Evolutionary conservation across 1,139 yeast species (phyloP), one percentile per base, ranked within the genome.

Genomic region (Geotrichum macrosporum): DNA sequence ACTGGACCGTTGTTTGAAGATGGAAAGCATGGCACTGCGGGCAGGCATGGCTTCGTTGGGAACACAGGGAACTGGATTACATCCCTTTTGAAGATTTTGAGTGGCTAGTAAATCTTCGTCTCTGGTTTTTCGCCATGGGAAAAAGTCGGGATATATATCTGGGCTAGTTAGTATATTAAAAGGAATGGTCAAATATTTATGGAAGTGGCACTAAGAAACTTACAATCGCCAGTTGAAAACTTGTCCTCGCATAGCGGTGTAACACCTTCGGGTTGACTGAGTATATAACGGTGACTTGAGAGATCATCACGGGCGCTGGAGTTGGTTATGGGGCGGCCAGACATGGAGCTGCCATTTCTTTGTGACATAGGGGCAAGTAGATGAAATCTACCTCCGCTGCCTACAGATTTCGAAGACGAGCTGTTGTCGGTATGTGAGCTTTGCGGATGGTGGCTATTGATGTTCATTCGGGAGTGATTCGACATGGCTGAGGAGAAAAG

Each of bases 81-180:
- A 78, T 6, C 89, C 88, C 56, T 79, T 76, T 40, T 78, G 80
- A 18, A 80, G 68, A 57, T 72, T 72, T 38, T 66, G 70, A 20
- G 72, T 62, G 55, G 78, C 73, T 4, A 77, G 60, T 3, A 66
- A 66, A 55, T 78, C 83, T 47, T 82, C 78, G 33, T 73, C 74
- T 3, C 75, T 60, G 9, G 76, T 75, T 38, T 62, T 59, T 46
- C 71, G 69, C 95, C 95, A 87, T 0, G 94, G 86, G 48, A 71
- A 71, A 62, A 80, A 86, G 65, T 87, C 96, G 0, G 96, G 96
- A 58, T 75, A 83, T 2, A 75, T 67, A 47, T 55, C 59, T 47
- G 44, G 19, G 27, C n/a, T n/a, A n/a, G n/a, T n/a, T n/a, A 34
- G 20, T 4, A 31, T 29, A 41, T 34, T 35, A 35, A 43, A 30